These are phyloP conservation scores for Aspergillus sp. DNA, from an alignment of 2,329 filamentous ascomycete species.

Conservation along the genomic window DNA sequence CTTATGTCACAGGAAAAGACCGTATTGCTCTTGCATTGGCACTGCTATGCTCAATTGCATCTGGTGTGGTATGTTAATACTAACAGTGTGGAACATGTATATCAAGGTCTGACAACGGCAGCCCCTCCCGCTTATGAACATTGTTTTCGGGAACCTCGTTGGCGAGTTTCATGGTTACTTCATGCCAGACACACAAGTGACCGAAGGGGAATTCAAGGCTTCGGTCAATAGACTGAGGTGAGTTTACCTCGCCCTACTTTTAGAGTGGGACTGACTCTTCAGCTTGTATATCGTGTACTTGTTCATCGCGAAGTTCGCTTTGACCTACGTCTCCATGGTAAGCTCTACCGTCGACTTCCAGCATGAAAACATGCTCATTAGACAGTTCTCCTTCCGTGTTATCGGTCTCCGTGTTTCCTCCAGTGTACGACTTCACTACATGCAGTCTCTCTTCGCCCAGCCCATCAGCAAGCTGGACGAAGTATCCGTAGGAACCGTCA, in stretches of 20 bases:
- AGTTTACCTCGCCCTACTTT: neutral
- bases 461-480: constrained; percentile 46
- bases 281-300: constrained; percentile 55
- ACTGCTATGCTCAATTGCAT: constrained; percentile 15
- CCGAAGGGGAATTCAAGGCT: constrained; percentile 43
- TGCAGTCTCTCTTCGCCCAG: constrained; percentile 44
- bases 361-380: too few species aligned
- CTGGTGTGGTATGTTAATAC: constrained; percentile 19
- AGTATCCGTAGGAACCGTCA: constrained; percentile 45
- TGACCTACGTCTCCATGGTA: constrained; percentile 52
- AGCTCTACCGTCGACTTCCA: constrained; percentile 1
- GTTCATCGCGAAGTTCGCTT: constrained; percentile 48
- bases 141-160: constrained; percentile 52
- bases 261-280: too few species aligned
- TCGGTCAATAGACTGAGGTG: constrained; percentile 40
- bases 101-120: neutral
- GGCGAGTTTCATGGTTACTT: constrained; percentile 54
- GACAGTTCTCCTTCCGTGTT: constrained; percentile 39
- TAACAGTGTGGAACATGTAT: neutral
- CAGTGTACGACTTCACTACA: constrained; percentile 45
- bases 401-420: constrained; percentile 47
- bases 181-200: constrained; percentile 32
- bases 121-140: constrained; percentile 49
- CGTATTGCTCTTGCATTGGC: constrained; percentile 14
- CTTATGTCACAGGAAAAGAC: constrained; percentile 15